Evolutionary conservation across 768 basidiomycete genomes (phyloP), one percentile per base, ranked within the genome.

Genomic region (Rhizopogon sp.): DNA sequence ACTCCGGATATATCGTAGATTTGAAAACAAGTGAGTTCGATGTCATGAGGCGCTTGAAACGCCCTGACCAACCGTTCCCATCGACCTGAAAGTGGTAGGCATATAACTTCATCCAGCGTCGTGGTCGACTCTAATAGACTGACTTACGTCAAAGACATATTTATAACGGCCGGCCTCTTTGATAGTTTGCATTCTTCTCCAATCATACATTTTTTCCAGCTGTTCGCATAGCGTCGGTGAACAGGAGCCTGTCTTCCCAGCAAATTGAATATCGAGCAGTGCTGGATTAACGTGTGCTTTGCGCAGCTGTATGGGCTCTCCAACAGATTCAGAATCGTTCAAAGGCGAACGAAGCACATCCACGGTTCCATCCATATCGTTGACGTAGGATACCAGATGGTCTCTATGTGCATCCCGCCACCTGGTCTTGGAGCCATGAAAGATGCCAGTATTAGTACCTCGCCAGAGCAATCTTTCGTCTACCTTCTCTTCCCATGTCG

Each of bases 1-100:
- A 89, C 69, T 88, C 88, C 0, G 85, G 86, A 62, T 84, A 88
- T 57, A 88, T 78, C 0, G 86, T 88, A 37, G 82, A 74, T 63
- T 88, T 88, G 71, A 89, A 80, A 5, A 88, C 71, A 14, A 86
- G 69, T 0, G 85, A 75, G 25, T 85, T 84, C 22, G 80, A 76
- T 2, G 81, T 81, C 4, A 88, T 74, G 2, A 88, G 70, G 4
- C 84, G 72, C 57, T 85, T 84, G 66, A 88, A 89, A 4, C 85
- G 76, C n/a, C 80, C 75, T 3, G 83, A 85, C 84, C 85, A 87
- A 1, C 83, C 86, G 54, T 83, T 82, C 7, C 82, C 84, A 56
- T 84, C 82, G 10, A 84, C 69, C 81, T 82, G 56, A 8, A 56
- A 10, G 13, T 10, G 8, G 13, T 37, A 11, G 35, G 35, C 29